These are phyloP conservation scores for Sporothrix protearum DNA, from an alignment of 2,329 filamentous ascomycete species.

Conservation along the genomic window DNA sequence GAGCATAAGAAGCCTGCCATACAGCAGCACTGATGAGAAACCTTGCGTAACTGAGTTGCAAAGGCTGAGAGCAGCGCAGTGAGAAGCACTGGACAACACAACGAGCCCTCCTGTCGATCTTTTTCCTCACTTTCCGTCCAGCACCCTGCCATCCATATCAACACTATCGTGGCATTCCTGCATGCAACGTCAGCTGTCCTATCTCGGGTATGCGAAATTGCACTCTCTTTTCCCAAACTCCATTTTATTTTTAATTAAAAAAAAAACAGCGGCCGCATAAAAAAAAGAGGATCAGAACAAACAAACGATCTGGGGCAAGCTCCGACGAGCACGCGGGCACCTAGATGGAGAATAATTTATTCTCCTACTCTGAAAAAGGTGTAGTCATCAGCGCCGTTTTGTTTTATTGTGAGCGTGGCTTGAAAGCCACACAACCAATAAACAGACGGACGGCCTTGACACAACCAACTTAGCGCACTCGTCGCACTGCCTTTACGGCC, in stretches of 20 bases:
- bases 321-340: background rate
- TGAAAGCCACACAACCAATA: background rate
- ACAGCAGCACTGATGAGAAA: background rate
- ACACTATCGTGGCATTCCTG: constrained; percentile 5
- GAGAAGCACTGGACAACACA: constrained; percentile 29
- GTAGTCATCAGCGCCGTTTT: background rate
- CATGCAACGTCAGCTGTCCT: constrained; percentile 14
- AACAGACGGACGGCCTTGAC: background rate
- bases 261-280: background rate
- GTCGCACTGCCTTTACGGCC: background rate
- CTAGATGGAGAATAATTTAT: background rate
- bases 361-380: background rate
- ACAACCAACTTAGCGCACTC: background rate
- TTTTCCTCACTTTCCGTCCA: constrained; percentile 9
- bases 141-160: background rate
- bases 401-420: background rate
- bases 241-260: background rate
- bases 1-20: too few relatives aligned
- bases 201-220: constrained; percentile 18
- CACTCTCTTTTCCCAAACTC: background rate
- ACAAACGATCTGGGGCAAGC: background rate
- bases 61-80: constrained; percentile 3
- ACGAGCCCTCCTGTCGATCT: constrained; percentile 15
- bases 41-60: background rate
- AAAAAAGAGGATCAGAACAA: background rate